Percentiles rank a stretch among this genome's conserved stretches.
phyloP scores from a whole-genome alignment of 495 filamentous ascomycete species.

The Aspergillus steynii region DNA sequence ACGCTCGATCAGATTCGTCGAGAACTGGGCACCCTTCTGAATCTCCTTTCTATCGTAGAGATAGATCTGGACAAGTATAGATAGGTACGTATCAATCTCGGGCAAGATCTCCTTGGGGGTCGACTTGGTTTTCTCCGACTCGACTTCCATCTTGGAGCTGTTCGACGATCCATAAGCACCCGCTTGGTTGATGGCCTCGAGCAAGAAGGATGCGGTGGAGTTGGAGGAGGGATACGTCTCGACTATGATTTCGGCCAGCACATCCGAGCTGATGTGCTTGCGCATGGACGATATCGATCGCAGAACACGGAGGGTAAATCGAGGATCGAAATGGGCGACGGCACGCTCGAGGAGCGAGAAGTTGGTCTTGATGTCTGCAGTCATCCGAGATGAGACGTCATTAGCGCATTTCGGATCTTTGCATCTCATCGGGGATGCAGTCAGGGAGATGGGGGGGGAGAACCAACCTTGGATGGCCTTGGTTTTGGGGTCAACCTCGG shows the following conservation, averaged over 20 bases:
- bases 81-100: slow-evolving; percentile 89
- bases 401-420: slow-evolving; percentile 1
- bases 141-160: slow-evolving; percentile 74
- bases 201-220: slow-evolving; percentile 64
- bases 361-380: slow-evolving; percentile 87
- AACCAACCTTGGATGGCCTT: slow-evolving; percentile 66
- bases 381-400: neutral
- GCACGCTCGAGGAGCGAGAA: slow-evolving; percentile 89
- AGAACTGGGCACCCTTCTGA: slow-evolving; percentile 80
- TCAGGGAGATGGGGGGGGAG: slow-evolving; percentile 2
- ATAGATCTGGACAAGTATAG: slow-evolving; percentile 85
- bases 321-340: slow-evolving; percentile 88
- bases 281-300: slow-evolving; percentile 94
- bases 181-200: slow-evolving; percentile 65
- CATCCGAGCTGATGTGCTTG: slow-evolving; percentile 80
- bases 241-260: slow-evolving; percentile 76
- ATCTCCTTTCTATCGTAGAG: slow-evolving; percentile 81
- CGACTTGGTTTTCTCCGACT: slow-evolving; percentile 53
- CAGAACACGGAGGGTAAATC: slow-evolving; percentile 90
- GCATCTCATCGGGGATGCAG: neutral
- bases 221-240: slow-evolving; percentile 73
- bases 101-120: slow-evolving; percentile 72
- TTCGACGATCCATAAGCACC: slow-evolving; percentile 53
- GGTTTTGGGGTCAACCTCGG: slow-evolving; percentile 56
- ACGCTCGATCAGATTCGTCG: slow-evolving; percentile 72